Percentiles rank a stretch among this genome's conserved stretches.
Evolutionary conservation across 2,329 filamentous ascomycete genomes (phyloP).

Genomic region (Fonsecaea nubica): DNA sequence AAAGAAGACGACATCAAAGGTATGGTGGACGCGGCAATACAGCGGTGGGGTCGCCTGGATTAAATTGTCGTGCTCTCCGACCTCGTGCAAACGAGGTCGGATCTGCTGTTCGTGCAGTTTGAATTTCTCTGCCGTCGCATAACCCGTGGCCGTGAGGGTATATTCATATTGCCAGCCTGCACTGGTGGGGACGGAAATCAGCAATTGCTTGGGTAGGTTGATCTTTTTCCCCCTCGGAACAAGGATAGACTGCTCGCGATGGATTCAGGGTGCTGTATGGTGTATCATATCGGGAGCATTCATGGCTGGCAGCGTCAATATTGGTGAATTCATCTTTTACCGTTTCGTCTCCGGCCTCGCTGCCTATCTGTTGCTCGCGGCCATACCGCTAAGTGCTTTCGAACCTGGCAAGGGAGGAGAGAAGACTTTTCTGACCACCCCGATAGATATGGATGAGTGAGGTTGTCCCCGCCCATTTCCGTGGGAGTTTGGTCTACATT

Average conservation of each 20-base stretch:
- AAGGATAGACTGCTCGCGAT: no score
- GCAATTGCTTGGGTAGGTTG: constrained; percentile 14
- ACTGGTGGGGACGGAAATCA: constrained; percentile 16
- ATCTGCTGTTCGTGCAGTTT: constrained; percentile 57
- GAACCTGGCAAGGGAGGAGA: not conserved
- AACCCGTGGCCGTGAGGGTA: constrained; percentile 33
- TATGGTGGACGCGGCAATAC: no score
- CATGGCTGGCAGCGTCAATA: constrained; percentile 23
- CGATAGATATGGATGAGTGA: constrained; percentile 22
- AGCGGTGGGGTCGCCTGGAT: no score
- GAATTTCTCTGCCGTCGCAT: constrained; percentile 52
- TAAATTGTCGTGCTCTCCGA: constrained; percentile 47
- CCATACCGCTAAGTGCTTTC: constrained; percentile 17
- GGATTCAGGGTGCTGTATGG: constrained; percentile 6
- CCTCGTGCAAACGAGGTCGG: constrained; percentile 48
- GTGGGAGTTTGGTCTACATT: constrained; percentile 18
- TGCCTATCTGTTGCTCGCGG: constrained; percentile 15
- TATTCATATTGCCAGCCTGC: constrained; percentile 50
- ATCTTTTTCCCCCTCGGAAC: not conserved
- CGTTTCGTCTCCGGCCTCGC: constrained; percentile 22
- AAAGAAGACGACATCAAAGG: no score
- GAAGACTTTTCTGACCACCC: no score
- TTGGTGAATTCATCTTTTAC: constrained; percentile 24
- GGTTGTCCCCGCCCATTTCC: constrained; percentile 20
- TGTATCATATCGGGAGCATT: constrained; percentile 23